Percentiles rank a stretch among this genome's conserved stretches.
phyloP scores from a whole-genome alignment of 2,329 filamentous ascomycete species.

The Cordyceps sp. region DNA sequence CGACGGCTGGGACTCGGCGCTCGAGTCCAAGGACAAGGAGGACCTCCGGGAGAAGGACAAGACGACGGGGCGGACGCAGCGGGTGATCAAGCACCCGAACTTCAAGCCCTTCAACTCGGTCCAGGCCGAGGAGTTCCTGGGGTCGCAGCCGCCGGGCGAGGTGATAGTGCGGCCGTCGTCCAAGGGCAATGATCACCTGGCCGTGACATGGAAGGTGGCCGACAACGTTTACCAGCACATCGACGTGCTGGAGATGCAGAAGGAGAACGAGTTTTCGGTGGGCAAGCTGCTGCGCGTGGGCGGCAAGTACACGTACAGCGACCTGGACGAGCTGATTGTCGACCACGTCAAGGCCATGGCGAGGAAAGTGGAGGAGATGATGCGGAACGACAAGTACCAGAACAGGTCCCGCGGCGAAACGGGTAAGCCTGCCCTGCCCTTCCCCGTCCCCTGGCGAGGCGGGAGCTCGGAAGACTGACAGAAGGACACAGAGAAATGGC shows the following conservation, averaged over 20 bases:
- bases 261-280: conserved; percentile 91
- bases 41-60: conserved; percentile 75
- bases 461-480: conserved; percentile 6
- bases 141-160: conserved; percentile 71
- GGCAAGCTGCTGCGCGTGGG: conserved; percentile 73
- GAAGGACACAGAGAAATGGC: conserved; percentile 60
- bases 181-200: conserved; percentile 87
- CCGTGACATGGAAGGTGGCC: conserved; percentile 95
- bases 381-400: conserved; percentile 87
- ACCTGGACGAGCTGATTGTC: conserved; percentile 94
- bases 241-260: conserved; percentile 90
- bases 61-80: conserved; percentile 67
- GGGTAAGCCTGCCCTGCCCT: conserved; percentile 49
- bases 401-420: conserved; percentile 62
- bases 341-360: conserved; percentile 97
- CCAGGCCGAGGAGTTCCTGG: conserved; percentile 86
- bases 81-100: conserved; percentile 94
- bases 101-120: conserved; percentile 87
- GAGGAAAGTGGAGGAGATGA: conserved; percentile 92
- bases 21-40: conserved; percentile 70
- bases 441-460: background rate
- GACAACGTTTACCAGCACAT: conserved; percentile 96
- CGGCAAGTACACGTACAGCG: conserved; percentile 80
- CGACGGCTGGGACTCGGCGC: conserved; percentile 73
- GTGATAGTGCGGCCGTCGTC: conserved; percentile 91